Base-by-base conservation (phyloP, 331 rosid genomes). In the Quercus lobata region DNA sequence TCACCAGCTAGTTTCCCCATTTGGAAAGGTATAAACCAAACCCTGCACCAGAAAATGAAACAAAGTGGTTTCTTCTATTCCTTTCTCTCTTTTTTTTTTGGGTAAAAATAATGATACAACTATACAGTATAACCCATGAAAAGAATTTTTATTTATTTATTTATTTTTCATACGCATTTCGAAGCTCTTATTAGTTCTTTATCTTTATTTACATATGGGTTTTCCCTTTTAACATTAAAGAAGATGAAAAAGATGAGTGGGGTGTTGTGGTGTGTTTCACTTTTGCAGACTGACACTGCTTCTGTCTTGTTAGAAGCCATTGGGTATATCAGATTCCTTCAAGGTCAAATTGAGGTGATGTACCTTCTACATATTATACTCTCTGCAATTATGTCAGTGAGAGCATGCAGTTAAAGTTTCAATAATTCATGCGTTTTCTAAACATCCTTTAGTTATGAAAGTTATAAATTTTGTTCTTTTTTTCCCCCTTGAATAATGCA, bases 281-380 rank as follows among this genome's bases (percentile, higher is more conserved):
- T 90, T 89, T 89, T 91, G 93, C 98, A 93, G 98, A 93, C 98
- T 83, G 98, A 93, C 93, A 93, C 98, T 56, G 98, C 97, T 73
- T 93, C 98, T 80, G 98, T 93, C 61, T 78, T 93, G 91, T 81
- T 92, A 78, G 98, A 93, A 87, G 93, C 90, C 84, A 90, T 90
- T 83, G 97, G 93, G 69, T 93, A 90, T 65, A 91, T 93, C 84
- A 86, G 90, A 88, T 93, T 93, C 91, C 93, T 93, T 53, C 90
- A 90, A 80, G 83, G 87, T 83, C 98, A 93, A 91, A 91, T 91
- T 79, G 93, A 93, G 98, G 98, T 93, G 85, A 84, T 84, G 82
- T 81, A 86, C 87, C 87, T 76, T 46, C 75, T 71, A 35, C 83
- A 78, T 76, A 52, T 72, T 81, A 35, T 78, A 46, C 63, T 57